Base-by-base conservation (phyloP, 2,329 filamentous ascomycete species). In the Nemania bipapillata region DNA sequence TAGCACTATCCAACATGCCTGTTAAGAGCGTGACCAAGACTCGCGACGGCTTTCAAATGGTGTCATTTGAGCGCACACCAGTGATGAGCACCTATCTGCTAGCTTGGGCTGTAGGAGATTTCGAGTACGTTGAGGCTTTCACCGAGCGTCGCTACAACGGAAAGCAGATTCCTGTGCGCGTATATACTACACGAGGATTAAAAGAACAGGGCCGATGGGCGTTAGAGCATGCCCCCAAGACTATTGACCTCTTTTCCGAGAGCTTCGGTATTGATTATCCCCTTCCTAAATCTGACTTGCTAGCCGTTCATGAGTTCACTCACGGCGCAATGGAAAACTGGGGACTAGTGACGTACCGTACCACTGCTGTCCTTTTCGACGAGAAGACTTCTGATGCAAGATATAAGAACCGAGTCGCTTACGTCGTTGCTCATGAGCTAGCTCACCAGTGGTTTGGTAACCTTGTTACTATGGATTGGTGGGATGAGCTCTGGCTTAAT, bases 391-490 rank as follows among this genome's bases (percentile, higher is more conserved):
- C 95, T 0, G 95, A 97, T 79, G 90, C 92, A 49, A 90, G 90
- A 72, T 97, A 95, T 83, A 94, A 94, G 81, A 97, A 97, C 80
- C 88, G 94, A 42, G 92, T 99, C 71, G 96, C 96, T 35, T 98
- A 99, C 77, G 94, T 98, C 65, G 94, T 98, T 58, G 95, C 96
- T n/a, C 96, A 99, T 81, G 96, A 99, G 81, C 86, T 99, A 70
- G 96, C 94, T 64, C 94, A 97, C 78, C 94, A 97, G 82, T 97
- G 94, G 94, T 97, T 97, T 75, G 94, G 94, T 42, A 96, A 97
- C 79, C 87, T 97, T 11, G 94, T 97, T 50, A 97, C 94, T 5
- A 97, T 97, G 94, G 93, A 97, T 80, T 97, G 94, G 93, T 96
- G 92, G 93, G 93, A 91, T 78, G 92, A 96, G 82, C 87, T 96